Conservation (phyloP, 129 eudicot genomes). For the Chrysanthemum lavandulifolium region DNA sequence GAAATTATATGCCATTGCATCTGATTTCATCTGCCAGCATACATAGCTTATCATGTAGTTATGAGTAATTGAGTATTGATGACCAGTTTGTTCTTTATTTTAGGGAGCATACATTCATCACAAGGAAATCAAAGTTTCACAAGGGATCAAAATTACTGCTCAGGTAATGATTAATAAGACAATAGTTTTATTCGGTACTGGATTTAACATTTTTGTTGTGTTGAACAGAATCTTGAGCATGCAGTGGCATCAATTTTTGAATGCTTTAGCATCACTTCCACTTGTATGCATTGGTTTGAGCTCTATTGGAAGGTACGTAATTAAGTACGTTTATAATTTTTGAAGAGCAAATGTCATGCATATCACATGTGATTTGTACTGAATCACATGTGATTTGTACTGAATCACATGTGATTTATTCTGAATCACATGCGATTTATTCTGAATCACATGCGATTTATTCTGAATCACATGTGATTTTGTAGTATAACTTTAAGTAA, state of each 20-base stretch:
- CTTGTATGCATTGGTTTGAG: too few species aligned
- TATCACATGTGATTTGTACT: too few species aligned
- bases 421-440: too few species aligned
- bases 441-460: too few species aligned
- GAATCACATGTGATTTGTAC: too few species aligned
- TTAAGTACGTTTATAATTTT: too few species aligned
- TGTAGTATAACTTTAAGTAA: too few species aligned
- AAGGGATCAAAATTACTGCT: constrained; percentile 94
- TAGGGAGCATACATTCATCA: constrained; percentile 89
- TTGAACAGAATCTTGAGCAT: constrained; percentile 83
- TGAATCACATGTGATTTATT: too few species aligned
- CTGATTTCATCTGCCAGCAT: background rate
- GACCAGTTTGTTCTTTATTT: constrained; percentile 19
- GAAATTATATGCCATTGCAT: background rate
- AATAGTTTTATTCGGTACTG: background rate
- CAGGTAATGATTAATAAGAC: constrained; percentile 49
- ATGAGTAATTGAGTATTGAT: background rate
- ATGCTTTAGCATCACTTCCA: too few species aligned
- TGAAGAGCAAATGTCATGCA: too few species aligned
- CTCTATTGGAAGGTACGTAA: too few species aligned
- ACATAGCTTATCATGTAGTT: constrained; percentile 2
- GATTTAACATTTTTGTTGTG: background rate
- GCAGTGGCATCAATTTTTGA: constrained; percentile 25
- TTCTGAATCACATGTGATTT: too few species aligned
- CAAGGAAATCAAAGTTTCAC: constrained; percentile 93